phyloP scores from a whole-genome alignment of 176 grass and related monocot species.

The Avena atlantica region DNA sequence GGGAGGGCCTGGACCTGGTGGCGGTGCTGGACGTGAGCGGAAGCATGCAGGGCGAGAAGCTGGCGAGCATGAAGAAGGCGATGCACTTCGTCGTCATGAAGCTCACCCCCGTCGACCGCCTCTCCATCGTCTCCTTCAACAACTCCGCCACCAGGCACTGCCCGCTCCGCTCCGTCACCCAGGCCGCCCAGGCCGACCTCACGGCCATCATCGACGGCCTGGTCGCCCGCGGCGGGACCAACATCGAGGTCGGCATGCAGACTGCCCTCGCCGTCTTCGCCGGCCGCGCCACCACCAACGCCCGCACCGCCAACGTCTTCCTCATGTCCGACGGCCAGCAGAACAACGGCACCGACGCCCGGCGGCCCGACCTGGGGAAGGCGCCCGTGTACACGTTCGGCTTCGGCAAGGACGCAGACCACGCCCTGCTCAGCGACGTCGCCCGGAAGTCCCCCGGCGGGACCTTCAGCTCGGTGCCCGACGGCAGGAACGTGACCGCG shows the following conservation, averaged over 20 bases:
- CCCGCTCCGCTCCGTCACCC: slow-evolving; percentile 38
- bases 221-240: not conserved
- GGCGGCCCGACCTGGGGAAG: not conserved
- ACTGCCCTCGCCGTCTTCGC: slow-evolving; percentile 23
- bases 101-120: slow-evolving; percentile 37
- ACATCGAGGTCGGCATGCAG: slow-evolving; percentile 27
- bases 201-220: not conserved
- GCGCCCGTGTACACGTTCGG: slow-evolving; percentile 36
- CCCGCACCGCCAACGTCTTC: slow-evolving; percentile 30
- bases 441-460: slow-evolving; percentile 13
- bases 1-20: slow-evolving; percentile 33
- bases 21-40: slow-evolving; percentile 39
- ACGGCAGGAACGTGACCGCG: not conserved
- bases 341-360: not conserved
- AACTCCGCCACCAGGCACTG: slow-evolving; percentile 8
- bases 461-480: not conserved
- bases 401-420: slow-evolving; percentile 20
- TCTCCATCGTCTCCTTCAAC: slow-evolving; percentile 44
- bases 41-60: slow-evolving; percentile 13
- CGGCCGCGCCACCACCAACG: not conserved
- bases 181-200: slow-evolving; percentile 3
- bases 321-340: slow-evolving; percentile 39
- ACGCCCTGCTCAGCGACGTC: not conserved
- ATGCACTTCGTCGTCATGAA: slow-evolving; percentile 44
- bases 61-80: slow-evolving; percentile 18